These are phyloP conservation scores for Brasenia schreberi DNA, from an alignment of 164 flowering plant species.

Conservation along the genomic window DNA sequence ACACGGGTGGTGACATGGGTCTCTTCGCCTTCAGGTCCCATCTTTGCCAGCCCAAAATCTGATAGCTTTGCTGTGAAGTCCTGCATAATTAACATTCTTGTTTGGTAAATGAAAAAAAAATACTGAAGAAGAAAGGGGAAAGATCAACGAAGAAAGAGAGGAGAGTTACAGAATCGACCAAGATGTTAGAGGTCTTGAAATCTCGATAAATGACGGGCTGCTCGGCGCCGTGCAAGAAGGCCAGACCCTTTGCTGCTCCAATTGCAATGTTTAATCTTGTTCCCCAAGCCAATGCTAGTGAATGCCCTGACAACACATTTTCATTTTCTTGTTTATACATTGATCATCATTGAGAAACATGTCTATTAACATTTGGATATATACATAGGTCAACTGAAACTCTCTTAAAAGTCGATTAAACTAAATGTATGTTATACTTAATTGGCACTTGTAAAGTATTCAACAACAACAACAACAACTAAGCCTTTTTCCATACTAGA, in stretches of 20 bases:
- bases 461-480: no score
- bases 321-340: no score
- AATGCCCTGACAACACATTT: conserved; percentile 32
- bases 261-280: conserved; percentile 74
- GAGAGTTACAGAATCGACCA: conserved; percentile 60
- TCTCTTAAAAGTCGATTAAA: no score
- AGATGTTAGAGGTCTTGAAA: conserved; percentile 88
- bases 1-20: conserved; percentile 94
- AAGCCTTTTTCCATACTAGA: no score
- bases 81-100: conserved; percentile 15
- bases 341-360: no score
- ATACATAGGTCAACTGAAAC: no score
- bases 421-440: no score
- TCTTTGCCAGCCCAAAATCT: conserved; percentile 90
- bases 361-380: no score
- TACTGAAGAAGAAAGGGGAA: background rate
- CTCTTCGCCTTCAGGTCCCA: conserved; percentile 96
- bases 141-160: background rate
- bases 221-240: conserved; percentile 85
- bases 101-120: background rate
- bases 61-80: conserved; percentile 88
- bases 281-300: conserved; percentile 76
- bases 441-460: no score
- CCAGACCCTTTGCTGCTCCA: conserved; percentile 91
- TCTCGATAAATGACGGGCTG: conserved; percentile 89